These are phyloP conservation scores for Sporisorium sorghi DNA, from an alignment of 1,284 basidiomycete genomes.

Conservation along the genomic window DNA sequence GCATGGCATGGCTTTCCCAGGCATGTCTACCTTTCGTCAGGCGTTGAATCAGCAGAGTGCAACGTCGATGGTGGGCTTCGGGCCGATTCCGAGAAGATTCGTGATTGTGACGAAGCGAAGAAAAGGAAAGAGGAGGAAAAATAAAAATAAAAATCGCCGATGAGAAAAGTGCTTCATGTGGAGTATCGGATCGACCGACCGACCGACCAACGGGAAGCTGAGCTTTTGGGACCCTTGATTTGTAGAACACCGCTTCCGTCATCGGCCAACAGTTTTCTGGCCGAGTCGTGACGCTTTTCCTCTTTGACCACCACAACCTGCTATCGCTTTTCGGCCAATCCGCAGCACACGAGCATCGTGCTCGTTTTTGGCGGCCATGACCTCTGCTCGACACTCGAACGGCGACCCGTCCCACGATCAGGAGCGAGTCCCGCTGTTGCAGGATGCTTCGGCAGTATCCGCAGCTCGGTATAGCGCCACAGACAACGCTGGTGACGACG, in stretches of 20 bases:
- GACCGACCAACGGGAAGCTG: too few species aligned
- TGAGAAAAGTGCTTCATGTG: conserved; percentile 7
- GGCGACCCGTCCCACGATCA: background rate
- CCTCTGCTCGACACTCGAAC: background rate
- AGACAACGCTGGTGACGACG: background rate
- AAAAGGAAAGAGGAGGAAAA: too few species aligned
- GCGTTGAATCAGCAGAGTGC: background rate
- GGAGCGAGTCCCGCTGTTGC: conserved; percentile 16
- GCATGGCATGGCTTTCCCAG: too few species aligned
- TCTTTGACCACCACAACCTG: background rate
- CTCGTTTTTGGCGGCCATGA: background rate
- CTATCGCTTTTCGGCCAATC: background rate
- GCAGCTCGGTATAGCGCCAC: conserved; percentile 6
- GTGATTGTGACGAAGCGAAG: too few species aligned
- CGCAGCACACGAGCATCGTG: conserved; percentile 2
- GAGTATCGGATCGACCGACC: conserved; percentile 4
- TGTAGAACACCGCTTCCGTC: conserved; percentile 5
- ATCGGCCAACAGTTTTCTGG: background rate
- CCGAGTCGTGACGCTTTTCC: background rate
- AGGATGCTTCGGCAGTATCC: conserved; percentile 1
- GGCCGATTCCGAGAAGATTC: conserved; percentile 1
- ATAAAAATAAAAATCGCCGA: conserved; percentile 9
- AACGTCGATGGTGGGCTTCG: background rate
- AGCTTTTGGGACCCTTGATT: conserved; percentile 5
- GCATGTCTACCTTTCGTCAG: too few species aligned